Evolutionary conservation across 2,329 filamentous ascomycete species (phyloP).

Genomic region (Pestalotiopsis sp.): DNA sequence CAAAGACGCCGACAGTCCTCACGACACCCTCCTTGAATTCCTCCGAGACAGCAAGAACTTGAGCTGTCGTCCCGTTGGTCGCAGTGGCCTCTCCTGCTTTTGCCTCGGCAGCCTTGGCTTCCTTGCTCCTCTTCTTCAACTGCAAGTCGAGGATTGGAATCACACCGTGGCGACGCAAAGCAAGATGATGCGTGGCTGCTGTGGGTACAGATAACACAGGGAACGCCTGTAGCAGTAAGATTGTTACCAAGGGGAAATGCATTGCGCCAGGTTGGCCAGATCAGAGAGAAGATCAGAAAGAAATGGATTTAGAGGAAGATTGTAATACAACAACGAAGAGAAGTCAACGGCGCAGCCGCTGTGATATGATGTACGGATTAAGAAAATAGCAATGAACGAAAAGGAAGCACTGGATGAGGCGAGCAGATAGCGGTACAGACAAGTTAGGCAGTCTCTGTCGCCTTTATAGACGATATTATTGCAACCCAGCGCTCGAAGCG

Average conservation of each 20-base stretch:
- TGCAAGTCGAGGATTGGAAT: not conserved
- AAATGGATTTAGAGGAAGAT: not conserved
- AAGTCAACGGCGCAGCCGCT: not conserved
- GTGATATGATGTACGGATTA: not conserved
- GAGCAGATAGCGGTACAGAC: not conserved
- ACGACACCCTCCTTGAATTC: conserved; percentile 13
- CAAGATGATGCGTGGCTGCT: no score
- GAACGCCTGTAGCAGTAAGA: not conserved
- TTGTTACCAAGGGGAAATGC: not conserved
- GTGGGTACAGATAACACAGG: not conserved
- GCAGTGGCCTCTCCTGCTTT: not conserved
- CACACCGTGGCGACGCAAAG: not conserved
- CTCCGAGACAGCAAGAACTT: not conserved
- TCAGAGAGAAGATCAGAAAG: no score
- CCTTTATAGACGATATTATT: not conserved
- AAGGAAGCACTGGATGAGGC: not conserved
- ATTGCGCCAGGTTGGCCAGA: not conserved
- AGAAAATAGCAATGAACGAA: not conserved
- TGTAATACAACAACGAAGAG: not conserved
- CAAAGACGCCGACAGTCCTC: conserved; percentile 13
- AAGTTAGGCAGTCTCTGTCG: not conserved
- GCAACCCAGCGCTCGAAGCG: not conserved
- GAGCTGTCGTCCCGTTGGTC: not conserved
- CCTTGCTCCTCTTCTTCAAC: not conserved
- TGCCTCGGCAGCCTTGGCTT: no score